phyloP scores from a whole-genome alignment of 495 filamentous ascomycete genomes.

The Daldinia loculata region DNA sequence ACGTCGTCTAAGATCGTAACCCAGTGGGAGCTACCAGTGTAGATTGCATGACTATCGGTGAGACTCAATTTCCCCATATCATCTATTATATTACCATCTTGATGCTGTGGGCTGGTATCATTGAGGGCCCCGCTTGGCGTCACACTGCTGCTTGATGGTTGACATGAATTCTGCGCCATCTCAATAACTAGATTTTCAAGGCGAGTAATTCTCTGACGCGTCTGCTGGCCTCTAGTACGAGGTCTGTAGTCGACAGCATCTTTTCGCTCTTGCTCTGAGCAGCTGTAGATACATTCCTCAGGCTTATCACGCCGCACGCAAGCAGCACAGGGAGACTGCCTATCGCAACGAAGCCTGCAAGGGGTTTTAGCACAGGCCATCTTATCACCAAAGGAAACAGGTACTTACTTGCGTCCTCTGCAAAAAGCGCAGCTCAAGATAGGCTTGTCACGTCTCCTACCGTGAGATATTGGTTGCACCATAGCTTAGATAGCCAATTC shows the following conservation, averaged over 20 bases:
- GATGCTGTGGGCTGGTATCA: not conserved
- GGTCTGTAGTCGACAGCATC: conserved; percentile 6
- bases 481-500: not conserved
- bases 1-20: conserved; percentile 5
- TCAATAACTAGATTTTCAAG: conserved; percentile 6
- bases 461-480: not conserved
- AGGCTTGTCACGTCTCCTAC: not conserved
- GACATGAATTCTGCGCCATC: not conserved
- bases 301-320: not conserved
- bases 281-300: conserved; percentile 1
- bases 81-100: not conserved
- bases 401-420: conserved; percentile 5
- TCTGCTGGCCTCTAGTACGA: not conserved
- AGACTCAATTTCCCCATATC: conserved; percentile 6
- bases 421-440: conserved; percentile 6
- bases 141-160: not conserved
- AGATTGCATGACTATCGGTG: not conserved
- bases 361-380: not conserved
- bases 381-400: not conserved
- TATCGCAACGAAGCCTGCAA: conserved; percentile 8
- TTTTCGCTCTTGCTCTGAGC: conserved; percentile 10
- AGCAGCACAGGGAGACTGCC: conserved; percentile 4
- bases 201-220: not conserved
- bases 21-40: conserved; percentile 7
- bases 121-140: not conserved